A percentile compares a stretch with the other conserved stretches of the same genome.
phyloP scores from a whole-genome alignment of 2,329 filamentous ascomycete genomes.

The Alternaria ethzedia region DNA sequence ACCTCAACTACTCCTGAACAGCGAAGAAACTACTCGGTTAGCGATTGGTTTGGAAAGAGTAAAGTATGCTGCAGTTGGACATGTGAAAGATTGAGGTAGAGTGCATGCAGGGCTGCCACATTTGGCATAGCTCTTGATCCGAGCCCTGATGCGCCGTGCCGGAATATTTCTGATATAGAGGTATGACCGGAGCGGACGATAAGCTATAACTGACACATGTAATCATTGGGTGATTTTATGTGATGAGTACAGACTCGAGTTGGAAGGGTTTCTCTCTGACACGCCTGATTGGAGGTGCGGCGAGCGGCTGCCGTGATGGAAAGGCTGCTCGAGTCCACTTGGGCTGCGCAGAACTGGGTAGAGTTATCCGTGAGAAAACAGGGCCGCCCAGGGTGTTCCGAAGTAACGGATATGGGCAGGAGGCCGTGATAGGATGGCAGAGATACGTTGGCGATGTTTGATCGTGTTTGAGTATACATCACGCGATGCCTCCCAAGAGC shows the following conservation, averaged over 20 bases:
- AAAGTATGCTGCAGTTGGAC: neutral
- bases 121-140: neutral
- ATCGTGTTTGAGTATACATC: neutral
- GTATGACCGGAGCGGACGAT: conserved; percentile 13
- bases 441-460: neutral
- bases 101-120: neutral
- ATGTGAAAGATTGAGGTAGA: neutral
- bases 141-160: neutral
- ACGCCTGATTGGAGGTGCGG: neutral
- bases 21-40: neutral
- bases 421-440: neutral
- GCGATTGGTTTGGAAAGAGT: neutral
- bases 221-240: neutral
- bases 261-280: neutral
- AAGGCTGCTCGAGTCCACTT: neutral
- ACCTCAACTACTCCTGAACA: neutral
- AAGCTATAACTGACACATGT: conserved; percentile 4
- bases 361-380: neutral
- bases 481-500: neutral
- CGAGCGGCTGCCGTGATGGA: neutral
- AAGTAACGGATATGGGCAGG: neutral
- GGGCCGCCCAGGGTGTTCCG: neutral
- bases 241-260: neutral
- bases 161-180: conserved; percentile 6
- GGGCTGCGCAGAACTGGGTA: neutral